These are phyloP conservation scores for Draba incana DNA, from an alignment of 345 rosid species.

Conservation along the genomic window DNA sequence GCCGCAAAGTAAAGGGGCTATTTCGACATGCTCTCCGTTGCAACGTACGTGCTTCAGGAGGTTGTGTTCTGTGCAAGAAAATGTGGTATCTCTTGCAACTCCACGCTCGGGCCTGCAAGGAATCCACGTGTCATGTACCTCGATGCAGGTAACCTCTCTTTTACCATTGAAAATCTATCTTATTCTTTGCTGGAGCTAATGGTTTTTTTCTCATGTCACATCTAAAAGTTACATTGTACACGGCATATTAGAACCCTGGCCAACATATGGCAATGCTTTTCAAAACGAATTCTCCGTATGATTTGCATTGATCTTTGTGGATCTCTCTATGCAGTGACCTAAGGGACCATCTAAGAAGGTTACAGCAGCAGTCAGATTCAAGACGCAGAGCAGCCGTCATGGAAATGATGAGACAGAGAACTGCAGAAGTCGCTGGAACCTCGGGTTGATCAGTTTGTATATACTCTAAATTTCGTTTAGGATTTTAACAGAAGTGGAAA, in stretches of 20 bases:
- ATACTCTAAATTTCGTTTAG: slow-evolving; percentile 39
- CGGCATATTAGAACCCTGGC: neutral
- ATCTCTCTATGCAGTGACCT: slow-evolving; percentile 69
- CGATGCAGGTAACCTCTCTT: slow-evolving; percentile 76
- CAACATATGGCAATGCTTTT: slow-evolving; percentile 5
- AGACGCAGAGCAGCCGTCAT: slow-evolving; percentile 98
- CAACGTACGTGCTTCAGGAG: slow-evolving; percentile 88
- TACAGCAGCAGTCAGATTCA: slow-evolving; percentile 96
- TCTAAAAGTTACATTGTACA: neutral
- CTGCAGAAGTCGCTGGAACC: slow-evolving; percentile 94
- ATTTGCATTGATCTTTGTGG: slow-evolving; percentile 24
- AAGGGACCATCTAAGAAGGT: slow-evolving; percentile 89
- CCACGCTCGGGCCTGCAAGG: slow-evolving; percentile 99
- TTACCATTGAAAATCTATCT: neutral
- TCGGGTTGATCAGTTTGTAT: slow-evolving; percentile 57
- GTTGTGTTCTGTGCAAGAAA: slow-evolving; percentile 90
- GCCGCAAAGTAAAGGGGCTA: slow-evolving; percentile 96
- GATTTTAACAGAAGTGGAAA: slow-evolving; percentile 16
- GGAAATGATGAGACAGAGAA: slow-evolving; percentile 99
- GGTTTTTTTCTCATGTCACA: slow-evolving; percentile 6
- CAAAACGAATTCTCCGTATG: neutral
- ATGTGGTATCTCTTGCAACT: slow-evolving; percentile 99
- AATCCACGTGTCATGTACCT: slow-evolving; percentile 89
- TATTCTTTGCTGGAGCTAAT: slow-evolving; percentile 6
- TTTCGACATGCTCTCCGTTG: slow-evolving; percentile 95